A percentile compares a stretch with the other conserved stretches of the same genome.
phyloP scores from a whole-genome alignment of 257 asterid genomes.

The Gentiana straminea region DNA sequence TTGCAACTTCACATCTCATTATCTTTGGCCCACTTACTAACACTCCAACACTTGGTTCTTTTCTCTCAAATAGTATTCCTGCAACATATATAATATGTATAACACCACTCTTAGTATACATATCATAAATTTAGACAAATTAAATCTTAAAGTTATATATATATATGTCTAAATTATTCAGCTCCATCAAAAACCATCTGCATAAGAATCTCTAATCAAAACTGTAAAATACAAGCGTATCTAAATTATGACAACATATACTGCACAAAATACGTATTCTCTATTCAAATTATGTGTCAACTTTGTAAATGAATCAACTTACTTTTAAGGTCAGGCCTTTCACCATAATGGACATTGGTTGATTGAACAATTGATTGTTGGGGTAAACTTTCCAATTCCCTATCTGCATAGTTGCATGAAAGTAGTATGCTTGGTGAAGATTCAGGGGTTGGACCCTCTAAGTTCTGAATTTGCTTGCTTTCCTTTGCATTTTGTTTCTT shows the following conservation, averaged over 20 bases:
- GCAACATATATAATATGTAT: constrained; percentile 2
- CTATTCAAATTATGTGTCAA: too few relatives aligned
- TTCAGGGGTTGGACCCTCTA: constrained; percentile 48
- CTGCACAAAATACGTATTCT: too few relatives aligned
- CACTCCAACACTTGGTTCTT: constrained; percentile 68
- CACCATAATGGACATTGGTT: constrained; percentile 60
- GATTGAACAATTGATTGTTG: constrained; percentile 31
- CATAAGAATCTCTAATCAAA: neutral
- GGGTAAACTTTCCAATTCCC: constrained; percentile 68
- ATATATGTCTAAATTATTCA: too few relatives aligned
- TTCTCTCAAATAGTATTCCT: constrained; percentile 48
- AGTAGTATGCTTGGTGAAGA: constrained; percentile 45
- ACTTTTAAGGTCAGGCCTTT: constrained; percentile 74
- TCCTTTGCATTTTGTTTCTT: constrained; percentile 32
- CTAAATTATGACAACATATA: neutral
- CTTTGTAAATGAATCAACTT: constrained; percentile 10
- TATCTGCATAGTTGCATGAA: constrained; percentile 34
- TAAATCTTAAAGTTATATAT: too few relatives aligned
- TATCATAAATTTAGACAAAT: too few relatives aligned
- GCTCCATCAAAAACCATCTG: too few relatives aligned
- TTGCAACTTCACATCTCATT: constrained; percentile 75
- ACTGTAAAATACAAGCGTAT: neutral
- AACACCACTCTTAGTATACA: too few relatives aligned
- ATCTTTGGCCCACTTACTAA: constrained; percentile 73
- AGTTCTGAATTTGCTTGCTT: constrained; percentile 36